Evolutionary conservation across 176 grass and related monocot genomes (phyloP).

Genomic region (Lolium perenne): DNA sequence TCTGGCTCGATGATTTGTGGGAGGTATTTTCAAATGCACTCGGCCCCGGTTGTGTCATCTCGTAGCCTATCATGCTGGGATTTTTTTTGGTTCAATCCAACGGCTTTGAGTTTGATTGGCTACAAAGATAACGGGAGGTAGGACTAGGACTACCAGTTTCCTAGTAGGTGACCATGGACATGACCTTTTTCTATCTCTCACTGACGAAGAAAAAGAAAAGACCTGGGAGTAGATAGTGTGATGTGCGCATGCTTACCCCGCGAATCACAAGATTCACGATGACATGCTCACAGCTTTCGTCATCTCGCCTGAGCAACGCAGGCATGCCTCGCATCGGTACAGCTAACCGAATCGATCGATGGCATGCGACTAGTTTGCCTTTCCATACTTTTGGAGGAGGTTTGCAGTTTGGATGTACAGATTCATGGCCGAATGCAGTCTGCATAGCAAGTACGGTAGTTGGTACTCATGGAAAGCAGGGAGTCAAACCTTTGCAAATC

Average conservation of each 20-base stretch:
- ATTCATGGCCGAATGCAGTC: no score
- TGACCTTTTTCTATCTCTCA: neutral
- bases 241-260: neutral
- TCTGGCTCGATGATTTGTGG: no score
- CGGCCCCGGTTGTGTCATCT: neutral
- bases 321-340: no score
- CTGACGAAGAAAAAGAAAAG: no score
- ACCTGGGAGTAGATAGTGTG: slow-evolving; percentile 8
- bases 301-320: neutral
- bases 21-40: no score
- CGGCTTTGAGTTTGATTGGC: slow-evolving; percentile 50
- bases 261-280: slow-evolving; percentile 8
- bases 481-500: no score
- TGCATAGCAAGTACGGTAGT: neutral
- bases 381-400: neutral
- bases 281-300: neutral
- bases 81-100: neutral
- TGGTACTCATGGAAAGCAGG: neutral
- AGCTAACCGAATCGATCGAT: neutral
- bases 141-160: neutral
- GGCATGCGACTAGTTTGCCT: neutral
- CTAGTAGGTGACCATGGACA: neutral
- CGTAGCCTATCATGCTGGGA: neutral
- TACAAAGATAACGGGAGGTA: slow-evolving; percentile 39
- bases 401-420: neutral